Evolutionary conservation across 2,329 filamentous ascomycete species (phyloP).

Genomic region (Didymella arachidicola): DNA sequence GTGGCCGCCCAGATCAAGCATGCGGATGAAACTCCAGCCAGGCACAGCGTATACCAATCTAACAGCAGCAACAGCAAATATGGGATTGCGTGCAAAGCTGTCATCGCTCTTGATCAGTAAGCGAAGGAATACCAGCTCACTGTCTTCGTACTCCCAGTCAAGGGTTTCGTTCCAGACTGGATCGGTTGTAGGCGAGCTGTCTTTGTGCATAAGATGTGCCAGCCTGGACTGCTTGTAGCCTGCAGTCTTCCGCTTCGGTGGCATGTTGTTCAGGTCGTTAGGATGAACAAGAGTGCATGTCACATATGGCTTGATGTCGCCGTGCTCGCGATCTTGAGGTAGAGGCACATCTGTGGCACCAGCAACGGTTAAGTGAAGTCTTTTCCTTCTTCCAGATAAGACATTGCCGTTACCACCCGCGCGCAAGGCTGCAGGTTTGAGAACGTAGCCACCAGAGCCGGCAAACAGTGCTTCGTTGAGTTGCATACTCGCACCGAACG

Average conservation of each 20-base stretch:
- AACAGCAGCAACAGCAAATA: conserved; percentile 68
- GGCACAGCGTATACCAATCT: conserved; percentile 63
- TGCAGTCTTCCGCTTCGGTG: conserved; percentile 68
- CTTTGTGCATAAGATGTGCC: conserved; percentile 63
- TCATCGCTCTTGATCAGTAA: conserved; percentile 73
- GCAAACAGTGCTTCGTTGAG: conserved; percentile 73
- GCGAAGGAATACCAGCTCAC: conserved; percentile 69
- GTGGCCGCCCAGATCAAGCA: conserved; percentile 70
- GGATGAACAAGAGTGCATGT: conserved; percentile 71
- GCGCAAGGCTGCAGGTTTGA: conserved; percentile 69
- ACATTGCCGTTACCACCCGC: conserved; percentile 62
- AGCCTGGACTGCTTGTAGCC: conserved; percentile 68
- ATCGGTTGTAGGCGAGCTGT: conserved; percentile 67
- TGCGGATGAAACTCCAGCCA: conserved; percentile 70
- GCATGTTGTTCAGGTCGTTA: conserved; percentile 56
- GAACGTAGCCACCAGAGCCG: conserved; percentile 69
- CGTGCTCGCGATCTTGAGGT: conserved; percentile 55
- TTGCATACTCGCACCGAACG: conserved; percentile 70
- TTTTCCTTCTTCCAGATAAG: conserved; percentile 56
- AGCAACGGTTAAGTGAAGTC: conserved; percentile 65
- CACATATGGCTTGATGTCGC: conserved; percentile 68
- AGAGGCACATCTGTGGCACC: conserved; percentile 70
- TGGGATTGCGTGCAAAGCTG: conserved; percentile 67
- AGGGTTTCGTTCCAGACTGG: conserved; percentile 72
- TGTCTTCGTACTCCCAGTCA: conserved; percentile 74